phyloP scores from a whole-genome alignment of 1,139 yeast species.

The Keqinozyma sinolaborantium region DNA sequence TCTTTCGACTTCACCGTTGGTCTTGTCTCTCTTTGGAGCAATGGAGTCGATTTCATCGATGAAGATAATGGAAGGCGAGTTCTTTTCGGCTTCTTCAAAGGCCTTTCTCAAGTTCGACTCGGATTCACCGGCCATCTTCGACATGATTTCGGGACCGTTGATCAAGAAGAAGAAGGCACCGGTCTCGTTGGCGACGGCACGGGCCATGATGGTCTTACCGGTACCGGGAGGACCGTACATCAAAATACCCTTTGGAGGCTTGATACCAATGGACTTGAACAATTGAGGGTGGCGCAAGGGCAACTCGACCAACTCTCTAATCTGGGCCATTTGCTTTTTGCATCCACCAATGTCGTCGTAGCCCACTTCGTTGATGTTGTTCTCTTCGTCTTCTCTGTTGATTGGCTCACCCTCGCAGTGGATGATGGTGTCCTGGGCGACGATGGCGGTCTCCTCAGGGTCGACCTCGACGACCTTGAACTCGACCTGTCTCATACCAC shows the following conservation, averaged over 20 bases:
- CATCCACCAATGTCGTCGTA: slow-evolving; percentile 99
- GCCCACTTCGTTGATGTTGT: slow-evolving; percentile 93
- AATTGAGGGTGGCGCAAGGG: slow-evolving; percentile 97
- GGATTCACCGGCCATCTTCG: slow-evolving; percentile 99
- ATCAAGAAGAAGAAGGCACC: slow-evolving; percentile 98
- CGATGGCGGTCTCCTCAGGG: slow-evolving; percentile 96
- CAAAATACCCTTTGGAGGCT: slow-evolving; percentile 94
- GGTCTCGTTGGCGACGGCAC: slow-evolving; percentile 98
- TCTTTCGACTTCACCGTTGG: slow-evolving; percentile 96
- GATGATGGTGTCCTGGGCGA: slow-evolving; percentile 96
- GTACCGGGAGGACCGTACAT: slow-evolving; percentile 99
- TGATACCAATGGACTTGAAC: slow-evolving; percentile 94
- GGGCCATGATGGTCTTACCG: slow-evolving; percentile 98
- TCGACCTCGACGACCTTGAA: slow-evolving; percentile 98
- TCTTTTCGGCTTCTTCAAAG: slow-evolving; percentile 98
- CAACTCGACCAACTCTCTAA: slow-evolving; percentile 93
- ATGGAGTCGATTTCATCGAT: slow-evolving; percentile 98
- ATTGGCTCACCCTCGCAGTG: slow-evolving; percentile 99
- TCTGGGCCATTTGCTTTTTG: slow-evolving; percentile 98
- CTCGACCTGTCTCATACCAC: slow-evolving; percentile 98
- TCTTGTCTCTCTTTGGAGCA: slow-evolving; percentile 99
- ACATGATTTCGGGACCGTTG: slow-evolving; percentile 99
- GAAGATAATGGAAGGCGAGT: slow-evolving; percentile 95
- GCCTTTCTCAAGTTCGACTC: slow-evolving; percentile 97
- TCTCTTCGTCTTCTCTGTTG: slow-evolving; percentile 98